These are phyloP conservation scores for Fusarium sp. DNA, from an alignment of 2,329 filamentous ascomycete species.

Conservation along the genomic window DNA sequence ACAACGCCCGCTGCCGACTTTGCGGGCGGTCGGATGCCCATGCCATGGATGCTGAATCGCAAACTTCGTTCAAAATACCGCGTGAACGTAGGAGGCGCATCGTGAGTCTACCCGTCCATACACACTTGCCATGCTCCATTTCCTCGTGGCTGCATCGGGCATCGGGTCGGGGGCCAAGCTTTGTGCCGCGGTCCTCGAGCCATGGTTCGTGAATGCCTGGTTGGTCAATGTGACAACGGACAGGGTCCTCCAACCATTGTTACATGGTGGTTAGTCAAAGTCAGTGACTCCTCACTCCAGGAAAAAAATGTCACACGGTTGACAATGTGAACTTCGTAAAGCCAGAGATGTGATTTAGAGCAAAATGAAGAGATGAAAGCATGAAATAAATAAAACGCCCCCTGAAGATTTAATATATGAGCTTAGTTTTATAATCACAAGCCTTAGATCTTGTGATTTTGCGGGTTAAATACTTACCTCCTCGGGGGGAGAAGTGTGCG, in stretches of 20 bases:
- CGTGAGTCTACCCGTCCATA: slow-evolving; percentile 2
- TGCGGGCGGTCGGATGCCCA: slow-evolving; percentile 13
- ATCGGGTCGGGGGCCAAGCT: slow-evolving; percentile 14
- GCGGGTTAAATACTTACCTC: no score
- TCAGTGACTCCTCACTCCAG: slow-evolving; percentile 1
- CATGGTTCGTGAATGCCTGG: slow-evolving; percentile 1
- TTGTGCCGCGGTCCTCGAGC: slow-evolving; percentile 6
- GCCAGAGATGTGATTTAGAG: not conserved
- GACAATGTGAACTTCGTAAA: not conserved
- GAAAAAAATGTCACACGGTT: not conserved
- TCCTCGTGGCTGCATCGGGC: slow-evolving; percentile 4
- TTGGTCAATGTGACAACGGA: not conserved
- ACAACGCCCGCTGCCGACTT: slow-evolving; percentile 20
- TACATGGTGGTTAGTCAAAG: slow-evolving; percentile 20
- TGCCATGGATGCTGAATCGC: slow-evolving; percentile 3
- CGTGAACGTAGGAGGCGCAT: slow-evolving; percentile 16
- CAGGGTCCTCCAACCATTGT: slow-evolving; percentile 29
- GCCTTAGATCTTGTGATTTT: not conserved
- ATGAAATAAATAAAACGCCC: not conserved
- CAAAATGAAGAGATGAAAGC: not conserved
- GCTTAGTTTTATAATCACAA: not conserved
- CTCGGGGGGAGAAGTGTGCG: no score
- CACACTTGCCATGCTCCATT: not conserved
- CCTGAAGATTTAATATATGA: not conserved
- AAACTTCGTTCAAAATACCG: slow-evolving; percentile 19